These are phyloP conservation scores for Suillus cothurnatus DNA, from an alignment of 768 basidiomycete species.

Conservation along the genomic window DNA sequence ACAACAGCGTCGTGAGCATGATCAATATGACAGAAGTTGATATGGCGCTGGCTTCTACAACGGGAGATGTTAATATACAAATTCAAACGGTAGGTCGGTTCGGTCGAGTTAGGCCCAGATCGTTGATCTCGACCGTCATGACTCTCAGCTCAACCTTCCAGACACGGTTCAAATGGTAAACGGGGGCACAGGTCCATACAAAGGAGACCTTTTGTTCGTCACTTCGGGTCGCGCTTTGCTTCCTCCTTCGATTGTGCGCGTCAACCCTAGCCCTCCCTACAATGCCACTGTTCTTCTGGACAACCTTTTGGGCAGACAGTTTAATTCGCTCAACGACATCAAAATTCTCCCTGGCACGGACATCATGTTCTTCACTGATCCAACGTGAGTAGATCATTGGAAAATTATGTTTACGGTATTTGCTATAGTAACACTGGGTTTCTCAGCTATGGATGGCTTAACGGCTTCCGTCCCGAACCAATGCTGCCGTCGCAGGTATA, in stretches of 20 bases:
- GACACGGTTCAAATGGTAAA: constrained; percentile 70
- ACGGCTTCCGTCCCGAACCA: constrained; percentile 66
- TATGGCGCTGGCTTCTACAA: constrained; percentile 39
- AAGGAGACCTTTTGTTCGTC: constrained; percentile 57
- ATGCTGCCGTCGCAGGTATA: constrained; percentile 78
- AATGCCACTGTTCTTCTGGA: constrained; percentile 72
- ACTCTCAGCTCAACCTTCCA: constrained; percentile 54
- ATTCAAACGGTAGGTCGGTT: constrained; percentile 39
- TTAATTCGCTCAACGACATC: constrained; percentile 81
- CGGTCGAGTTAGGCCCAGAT: not conserved
- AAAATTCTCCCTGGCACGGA: constrained; percentile 70
- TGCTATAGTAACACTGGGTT: not conserved
- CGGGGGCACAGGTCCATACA: constrained; percentile 65
- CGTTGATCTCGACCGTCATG: constrained; percentile 13
- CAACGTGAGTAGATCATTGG: constrained; percentile 45
- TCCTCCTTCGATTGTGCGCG: constrained; percentile 63
- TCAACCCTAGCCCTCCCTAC: constrained; percentile 64
- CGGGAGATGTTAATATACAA: constrained; percentile 48
- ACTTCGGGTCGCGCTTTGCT: constrained; percentile 66
- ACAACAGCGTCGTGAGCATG: constrained; percentile 64
- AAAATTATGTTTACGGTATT: not conserved
- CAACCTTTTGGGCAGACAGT: constrained; percentile 80
- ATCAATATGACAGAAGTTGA: constrained; percentile 63
- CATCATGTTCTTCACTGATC: constrained; percentile 76
- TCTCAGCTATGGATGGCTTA: constrained; percentile 62